These are phyloP conservation scores for Podila clonocystis DNA, from an alignment of 192 early-diverging fungal genomes.

Conservation along the genomic window DNA sequence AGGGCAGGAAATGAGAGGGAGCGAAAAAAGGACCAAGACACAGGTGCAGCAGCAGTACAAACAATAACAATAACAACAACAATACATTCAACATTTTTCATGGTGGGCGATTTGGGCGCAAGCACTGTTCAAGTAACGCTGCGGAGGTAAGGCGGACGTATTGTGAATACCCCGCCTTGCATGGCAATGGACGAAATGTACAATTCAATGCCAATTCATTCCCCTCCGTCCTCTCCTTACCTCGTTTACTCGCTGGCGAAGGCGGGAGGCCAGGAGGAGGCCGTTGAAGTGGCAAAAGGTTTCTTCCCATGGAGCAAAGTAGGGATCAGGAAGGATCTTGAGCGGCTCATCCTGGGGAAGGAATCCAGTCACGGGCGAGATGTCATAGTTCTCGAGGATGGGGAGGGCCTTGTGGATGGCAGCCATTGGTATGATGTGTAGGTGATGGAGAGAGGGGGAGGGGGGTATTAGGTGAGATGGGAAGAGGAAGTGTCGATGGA, in stretches of 20 bases:
- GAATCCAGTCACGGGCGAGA: conserved; percentile 87
- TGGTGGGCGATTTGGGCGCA: too few species aligned
- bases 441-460: background rate
- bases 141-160: too few species aligned
- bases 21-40: background rate
- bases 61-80: too few species aligned
- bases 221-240: conserved; percentile 53
- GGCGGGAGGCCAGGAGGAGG: conserved; percentile 74
- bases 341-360: conserved; percentile 83
- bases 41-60: background rate
- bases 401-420: conserved; percentile 37
- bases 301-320: conserved; percentile 90
- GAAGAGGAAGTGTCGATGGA: background rate
- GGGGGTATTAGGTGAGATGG: background rate
- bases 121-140: too few species aligned
- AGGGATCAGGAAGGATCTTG: conserved; percentile 73
- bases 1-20: background rate
- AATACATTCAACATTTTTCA: too few species aligned
- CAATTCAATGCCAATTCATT: background rate
- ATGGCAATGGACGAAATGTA: background rate
- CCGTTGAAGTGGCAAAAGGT: conserved; percentile 82
- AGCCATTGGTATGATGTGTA: conserved; percentile 6
- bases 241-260: conserved; percentile 72
- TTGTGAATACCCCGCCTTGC: background rate
- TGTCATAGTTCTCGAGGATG: conserved; percentile 81